Base-by-base conservation (phyloP, 164 flowering plant genomes). In the Hamamelis virginiana region DNA sequence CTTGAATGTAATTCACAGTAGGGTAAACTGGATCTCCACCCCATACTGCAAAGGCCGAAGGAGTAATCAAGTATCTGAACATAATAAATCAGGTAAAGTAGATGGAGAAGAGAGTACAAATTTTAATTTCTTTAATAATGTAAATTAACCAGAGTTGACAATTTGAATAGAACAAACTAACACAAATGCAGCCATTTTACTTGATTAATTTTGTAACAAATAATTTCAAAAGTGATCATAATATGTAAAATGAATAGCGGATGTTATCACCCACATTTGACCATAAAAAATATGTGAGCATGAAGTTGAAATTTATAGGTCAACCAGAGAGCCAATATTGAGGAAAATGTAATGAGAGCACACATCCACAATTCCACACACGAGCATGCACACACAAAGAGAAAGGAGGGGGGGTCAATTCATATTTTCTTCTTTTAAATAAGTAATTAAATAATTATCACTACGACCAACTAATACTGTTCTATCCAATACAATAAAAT, bases 1-100 rank as follows among this genome's bases (percentile, higher is more conserved):
- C 98, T 74, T 91, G 97, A 77, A 91, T 88, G 75, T 91, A 91
- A 81, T 94, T 94, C 18, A 94, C 66, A 0, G 98, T 94, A 48
- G 98, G 98, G 74, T 92, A 92, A 78, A 94, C 97, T 58, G 98
- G 97, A 87, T 94, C 98, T 73, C 98, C 98, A 64, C 98, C 98
- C 97, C 97, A 94, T 75, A 92, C 98, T 92, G 89, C 80, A 85
- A 70, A 72, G 48, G 18, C 18, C 48, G 73, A 64, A 15, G 59
- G 53, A 19, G 18, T 19, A 18, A 16, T 61, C 57, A 80, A 65
- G n/a, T 9, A 44, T 38, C 56, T 19, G n/a, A 41, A 43, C 23
- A 62, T 8, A 2, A 33, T 33, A 33, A 33, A 33, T 33, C 41
- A 33, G 41, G 41, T 33, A 33, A 33, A 6, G 41, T 33, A 33